Evolutionary conservation across 2,329 filamentous ascomycete genomes (phyloP).

Genomic region (Scopulariopsis brevicaulis): DNA sequence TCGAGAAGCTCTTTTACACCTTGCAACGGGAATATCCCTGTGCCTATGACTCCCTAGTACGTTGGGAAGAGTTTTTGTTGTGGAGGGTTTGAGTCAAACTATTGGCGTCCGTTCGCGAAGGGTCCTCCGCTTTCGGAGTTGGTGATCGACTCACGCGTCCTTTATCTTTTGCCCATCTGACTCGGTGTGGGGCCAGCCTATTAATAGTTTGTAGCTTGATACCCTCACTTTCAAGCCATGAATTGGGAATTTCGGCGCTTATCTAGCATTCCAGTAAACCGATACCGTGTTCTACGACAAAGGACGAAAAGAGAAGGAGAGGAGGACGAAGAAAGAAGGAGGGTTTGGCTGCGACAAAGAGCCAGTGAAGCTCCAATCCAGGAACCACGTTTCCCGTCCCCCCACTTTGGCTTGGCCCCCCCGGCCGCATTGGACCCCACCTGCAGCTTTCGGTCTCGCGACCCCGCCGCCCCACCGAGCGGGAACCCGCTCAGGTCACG

Average conservation of each 20-base stretch:
- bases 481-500: too few relatives aligned
- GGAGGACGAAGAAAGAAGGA: not conserved
- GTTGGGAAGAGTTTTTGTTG: not conserved
- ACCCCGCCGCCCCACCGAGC: too few relatives aligned
- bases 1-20: not conserved
- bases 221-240: not conserved
- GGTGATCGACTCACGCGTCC: not conserved
- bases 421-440: not conserved
- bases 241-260: not conserved
- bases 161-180: not conserved
- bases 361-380: conserved; percentile 1
- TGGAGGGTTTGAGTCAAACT: not conserved
- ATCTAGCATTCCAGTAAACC: not conserved
- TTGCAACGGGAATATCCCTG: not conserved
- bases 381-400: conserved; percentile 1
- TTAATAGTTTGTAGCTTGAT: not conserved
- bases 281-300: not conserved
- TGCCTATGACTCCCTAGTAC: too few relatives aligned
- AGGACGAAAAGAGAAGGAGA: not conserved
- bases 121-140: not conserved
- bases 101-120: not conserved
- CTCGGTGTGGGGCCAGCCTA: not conserved
- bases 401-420: too few relatives aligned
- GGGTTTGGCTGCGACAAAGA: not conserved
- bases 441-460: not conserved